Percentiles rank a stretch among this genome's conserved stretches.
phyloP scores from a whole-genome alignment of 495 filamentous ascomycete genomes.

The Parachaetomium inaequale region DNA sequence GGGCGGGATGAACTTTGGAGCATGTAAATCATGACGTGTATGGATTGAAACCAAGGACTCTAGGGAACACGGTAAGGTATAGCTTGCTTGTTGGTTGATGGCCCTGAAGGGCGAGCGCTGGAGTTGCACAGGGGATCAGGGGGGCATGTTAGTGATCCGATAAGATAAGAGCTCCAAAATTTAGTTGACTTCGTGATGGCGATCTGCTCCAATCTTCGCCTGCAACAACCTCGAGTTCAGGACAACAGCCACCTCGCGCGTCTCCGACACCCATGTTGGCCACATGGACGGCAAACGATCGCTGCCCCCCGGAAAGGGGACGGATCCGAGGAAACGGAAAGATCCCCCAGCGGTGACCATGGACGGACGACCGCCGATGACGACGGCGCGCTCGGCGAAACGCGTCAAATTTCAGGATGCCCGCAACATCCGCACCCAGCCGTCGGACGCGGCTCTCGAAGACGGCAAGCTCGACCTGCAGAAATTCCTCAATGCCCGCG shows the following conservation, averaged over 20 bases:
- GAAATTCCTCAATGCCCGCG: conserved; percentile 74
- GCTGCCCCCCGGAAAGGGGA: conserved; percentile 2
- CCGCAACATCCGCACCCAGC: conserved; percentile 69
- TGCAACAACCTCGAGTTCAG: neutral
- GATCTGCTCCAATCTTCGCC: neutral
- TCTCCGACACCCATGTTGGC: conserved; percentile 5
- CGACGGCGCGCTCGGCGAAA: conserved; percentile 29
- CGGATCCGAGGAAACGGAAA: conserved; percentile 25
- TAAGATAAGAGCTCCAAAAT: conserved; percentile 32
- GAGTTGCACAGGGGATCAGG: too few species aligned
- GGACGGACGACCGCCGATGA: conserved; percentile 11
- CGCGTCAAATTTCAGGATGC: conserved; percentile 66
- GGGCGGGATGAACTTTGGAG: neutral
- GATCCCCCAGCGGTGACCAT: conserved; percentile 17
- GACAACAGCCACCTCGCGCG: neutral
- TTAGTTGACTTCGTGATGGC: neutral
- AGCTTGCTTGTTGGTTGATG: too few species aligned
- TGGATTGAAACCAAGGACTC: too few species aligned
- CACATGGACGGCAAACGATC: conserved; percentile 16
- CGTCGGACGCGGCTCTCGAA: conserved; percentile 64
- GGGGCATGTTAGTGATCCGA: too few species aligned
- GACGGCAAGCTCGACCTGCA: conserved; percentile 76
- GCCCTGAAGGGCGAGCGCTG: too few species aligned
- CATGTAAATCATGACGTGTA: too few species aligned
- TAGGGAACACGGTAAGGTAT: too few species aligned